These are phyloP conservation scores for Pseudozyma hubeiensis DNA, from an alignment of 1,284 basidiomycete species.

Conservation along the genomic window DNA sequence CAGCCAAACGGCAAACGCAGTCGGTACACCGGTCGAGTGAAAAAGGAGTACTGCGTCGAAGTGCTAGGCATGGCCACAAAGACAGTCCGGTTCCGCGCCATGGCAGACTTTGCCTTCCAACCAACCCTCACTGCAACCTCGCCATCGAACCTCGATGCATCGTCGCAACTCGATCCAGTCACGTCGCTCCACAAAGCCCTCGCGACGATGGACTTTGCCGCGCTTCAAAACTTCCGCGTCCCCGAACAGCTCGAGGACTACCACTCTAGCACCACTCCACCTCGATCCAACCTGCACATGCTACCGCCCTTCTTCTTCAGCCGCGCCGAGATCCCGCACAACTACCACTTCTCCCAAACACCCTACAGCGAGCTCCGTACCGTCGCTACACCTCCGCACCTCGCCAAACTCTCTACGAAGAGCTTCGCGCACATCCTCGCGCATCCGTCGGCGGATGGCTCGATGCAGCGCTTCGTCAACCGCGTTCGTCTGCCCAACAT, in stretches of 20 bases:
- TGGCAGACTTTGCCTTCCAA: conserved; percentile 65
- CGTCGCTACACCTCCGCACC: conserved; percentile 16
- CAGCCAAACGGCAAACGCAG: conserved; percentile 2
- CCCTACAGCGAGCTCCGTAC: conserved; percentile 48
- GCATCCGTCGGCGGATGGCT: background rate
- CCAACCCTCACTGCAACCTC: conserved; percentile 33
- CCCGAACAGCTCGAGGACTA: conserved; percentile 53
- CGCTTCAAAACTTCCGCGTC: conserved; percentile 43
- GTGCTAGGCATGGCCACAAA: conserved; percentile 81
- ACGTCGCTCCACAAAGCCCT: conserved; percentile 52
- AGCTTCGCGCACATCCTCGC: conserved; percentile 18
- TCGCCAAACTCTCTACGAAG: background rate
- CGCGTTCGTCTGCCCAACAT: conserved; percentile 42
- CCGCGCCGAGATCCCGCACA: conserved; percentile 55
- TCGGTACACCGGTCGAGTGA: conserved; percentile 55
- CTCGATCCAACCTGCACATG: conserved; percentile 53
- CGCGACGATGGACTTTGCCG: conserved; percentile 53
- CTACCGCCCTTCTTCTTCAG: conserved; percentile 62
- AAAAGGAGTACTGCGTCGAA: conserved; percentile 78
- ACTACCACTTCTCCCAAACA: conserved; percentile 55
- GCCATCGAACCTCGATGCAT: background rate
- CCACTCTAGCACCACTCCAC: conserved; percentile 6
- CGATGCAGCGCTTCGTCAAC: conserved; percentile 46
- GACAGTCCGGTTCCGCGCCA: conserved; percentile 82
- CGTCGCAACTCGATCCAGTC: conserved; percentile 26